These are phyloP conservation scores for Cyamopsis tetragonoloba DNA, from an alignment of 306 rosid genomes.

Conservation along the genomic window DNA sequence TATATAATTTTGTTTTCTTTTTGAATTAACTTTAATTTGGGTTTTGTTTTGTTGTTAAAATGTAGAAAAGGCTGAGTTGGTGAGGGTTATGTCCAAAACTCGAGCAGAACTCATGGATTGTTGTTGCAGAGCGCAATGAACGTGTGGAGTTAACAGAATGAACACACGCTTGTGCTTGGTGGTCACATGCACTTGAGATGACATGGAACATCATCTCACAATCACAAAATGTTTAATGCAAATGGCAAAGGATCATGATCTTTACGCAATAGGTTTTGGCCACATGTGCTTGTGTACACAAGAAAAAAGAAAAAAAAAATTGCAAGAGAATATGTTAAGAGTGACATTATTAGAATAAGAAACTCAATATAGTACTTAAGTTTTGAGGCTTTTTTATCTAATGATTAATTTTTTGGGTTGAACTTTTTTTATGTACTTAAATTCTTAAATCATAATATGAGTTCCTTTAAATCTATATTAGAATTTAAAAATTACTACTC, in stretches of 20 bases:
- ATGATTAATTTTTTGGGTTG: no score
- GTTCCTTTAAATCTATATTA: no score
- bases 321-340: no score
- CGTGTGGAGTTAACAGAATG: conserved; percentile 28
- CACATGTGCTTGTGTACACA: background rate
- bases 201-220: conserved; percentile 13
- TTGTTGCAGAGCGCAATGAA: conserved; percentile 19
- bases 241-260: conserved; percentile 7
- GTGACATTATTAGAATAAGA: no score
- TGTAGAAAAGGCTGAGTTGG: conserved; percentile 30
- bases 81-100: conserved; percentile 24
- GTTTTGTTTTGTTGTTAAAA: conserved; percentile 25
- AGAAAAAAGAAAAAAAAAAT: background rate
- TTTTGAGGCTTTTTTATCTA: no score
- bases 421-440: no score
- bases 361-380: background rate
- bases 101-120: conserved; percentile 35
- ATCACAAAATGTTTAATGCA: background rate
- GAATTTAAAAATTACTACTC: no score
- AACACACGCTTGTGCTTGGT: conserved; percentile 28
- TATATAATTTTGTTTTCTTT: background rate
- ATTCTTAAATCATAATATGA: no score
- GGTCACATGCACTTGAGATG: conserved; percentile 34
- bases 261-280: background rate
- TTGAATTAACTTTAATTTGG: no score